Base-by-base conservation (phyloP, 331 rosid species). In the Spiraea crenata region DNA sequence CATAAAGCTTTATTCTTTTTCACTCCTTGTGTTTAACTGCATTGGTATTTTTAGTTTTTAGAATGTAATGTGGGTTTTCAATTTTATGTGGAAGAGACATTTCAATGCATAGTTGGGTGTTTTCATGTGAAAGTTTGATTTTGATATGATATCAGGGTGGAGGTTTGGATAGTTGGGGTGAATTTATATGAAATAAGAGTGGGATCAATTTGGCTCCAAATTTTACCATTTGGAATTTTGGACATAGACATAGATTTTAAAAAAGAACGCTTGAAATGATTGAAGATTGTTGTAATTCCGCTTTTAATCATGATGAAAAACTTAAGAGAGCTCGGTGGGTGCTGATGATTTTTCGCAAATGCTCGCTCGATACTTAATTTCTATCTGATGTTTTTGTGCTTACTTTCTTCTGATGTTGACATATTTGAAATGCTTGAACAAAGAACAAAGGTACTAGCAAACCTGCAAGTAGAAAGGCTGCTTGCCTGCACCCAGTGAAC, bases 1-100 rank as follows among this genome's bases (percentile, higher is more conserved):
- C 99, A 96, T 95, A 64, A 85, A 88, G 37, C 35, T 69, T 69
- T 63, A 14, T 71, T 75, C 67, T 65, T 13, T 58, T 52, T 8
- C 41, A 11, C 42, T 44, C 71, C 63, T 62, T 54, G 1, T 17
- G 42, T 50, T 55, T 44, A 49, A 42, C 19, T 17, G 15, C 16
- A 10, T 31, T 49, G 41, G 14, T 64, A 38, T 40, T 63, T 54
- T 51, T 3, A n/a, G 49, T 25, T 25, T 74, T 64, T 65, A 51
- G 52, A 49, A 50, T 62, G 54, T 9, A 19, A 38, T 59, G 58
- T 40, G 35, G 9, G 58, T 57, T 57, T 4, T 48, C 61, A 31
- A 14, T n/a, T n/a, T 34, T 70, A 5, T 60, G 6, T 61, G 20
- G 25, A 47, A 35, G 47, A 60, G 65, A 37, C 8, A 38, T 60